phyloP scores from a whole-genome alignment of 441 rosid genomes.

The Geranium incanum region DNA sequence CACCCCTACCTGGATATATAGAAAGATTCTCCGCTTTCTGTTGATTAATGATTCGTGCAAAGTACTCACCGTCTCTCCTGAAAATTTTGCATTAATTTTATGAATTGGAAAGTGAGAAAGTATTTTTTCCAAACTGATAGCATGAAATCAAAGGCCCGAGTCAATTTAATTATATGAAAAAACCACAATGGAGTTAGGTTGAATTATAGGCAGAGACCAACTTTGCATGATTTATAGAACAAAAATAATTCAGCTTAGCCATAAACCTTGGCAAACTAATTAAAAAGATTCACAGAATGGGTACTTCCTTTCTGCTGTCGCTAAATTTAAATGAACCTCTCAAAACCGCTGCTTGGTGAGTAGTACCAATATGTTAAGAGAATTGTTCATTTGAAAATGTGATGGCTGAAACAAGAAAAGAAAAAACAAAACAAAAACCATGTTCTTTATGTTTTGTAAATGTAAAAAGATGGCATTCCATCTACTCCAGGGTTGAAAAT shows the following conservation, averaged over 20 bases:
- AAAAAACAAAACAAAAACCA: conserved; percentile 2
- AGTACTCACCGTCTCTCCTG: neutral
- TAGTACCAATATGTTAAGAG: neutral
- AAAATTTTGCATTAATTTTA: neutral
- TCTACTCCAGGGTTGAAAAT: neutral
- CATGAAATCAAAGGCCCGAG: neutral
- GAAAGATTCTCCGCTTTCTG: neutral
- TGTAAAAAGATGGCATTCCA: neutral
- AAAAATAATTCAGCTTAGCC: neutral
- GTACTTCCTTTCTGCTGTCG: neutral
- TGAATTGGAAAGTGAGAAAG: neutral
- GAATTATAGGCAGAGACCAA: conserved; percentile 2
- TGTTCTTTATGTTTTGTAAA: neutral
- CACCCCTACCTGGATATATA: neutral
- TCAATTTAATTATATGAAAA: neutral
- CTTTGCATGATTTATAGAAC: conserved; percentile 1
- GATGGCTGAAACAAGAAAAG: neutral
- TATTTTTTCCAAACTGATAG: neutral
- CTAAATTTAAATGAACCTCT: neutral
- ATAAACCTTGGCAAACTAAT: neutral
- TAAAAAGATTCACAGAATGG: neutral
- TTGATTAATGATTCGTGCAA: neutral
- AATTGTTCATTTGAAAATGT: neutral
- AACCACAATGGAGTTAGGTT: neutral
- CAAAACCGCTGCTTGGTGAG: neutral